Conservation (phyloP, 352 stramenopile species). For the Pythium oligandrum region DNA sequence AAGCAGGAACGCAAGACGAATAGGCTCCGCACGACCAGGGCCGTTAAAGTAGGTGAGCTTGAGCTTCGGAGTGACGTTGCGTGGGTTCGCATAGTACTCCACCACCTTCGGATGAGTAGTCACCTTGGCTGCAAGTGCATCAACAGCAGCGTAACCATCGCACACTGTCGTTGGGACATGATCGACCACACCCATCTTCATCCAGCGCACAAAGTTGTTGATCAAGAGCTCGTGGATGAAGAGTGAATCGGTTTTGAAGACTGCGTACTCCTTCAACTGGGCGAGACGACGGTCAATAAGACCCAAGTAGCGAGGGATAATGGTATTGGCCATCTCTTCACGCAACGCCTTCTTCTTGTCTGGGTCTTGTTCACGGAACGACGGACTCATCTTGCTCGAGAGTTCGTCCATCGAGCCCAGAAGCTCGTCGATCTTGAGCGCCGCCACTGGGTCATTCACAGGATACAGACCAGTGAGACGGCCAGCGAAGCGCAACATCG, state of each 20-base stretch:
- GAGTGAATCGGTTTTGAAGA: conserved; percentile 13
- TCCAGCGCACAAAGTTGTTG: conserved; percentile 19
- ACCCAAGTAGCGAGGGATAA: conserved; percentile 21
- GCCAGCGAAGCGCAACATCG: conserved; percentile 31
- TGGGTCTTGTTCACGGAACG: no score
- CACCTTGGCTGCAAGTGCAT: conserved; percentile 16
- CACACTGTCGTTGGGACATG: conserved; percentile 23
- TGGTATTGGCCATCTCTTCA: conserved; percentile 20
- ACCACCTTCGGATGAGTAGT: conserved; percentile 23
- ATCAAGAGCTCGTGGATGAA: conserved; percentile 30
- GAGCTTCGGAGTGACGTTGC: no score
- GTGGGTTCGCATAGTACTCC: conserved; percentile 26
- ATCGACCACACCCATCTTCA: no score
- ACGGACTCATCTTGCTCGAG: conserved; percentile 16
- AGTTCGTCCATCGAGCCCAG: conserved; percentile 25
- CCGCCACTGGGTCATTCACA: conserved; percentile 21
- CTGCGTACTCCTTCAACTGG: conserved; percentile 20
- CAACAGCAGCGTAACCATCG: conserved; percentile 16
- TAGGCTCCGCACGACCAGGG: conserved; percentile 38
- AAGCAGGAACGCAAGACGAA: conserved; percentile 49
- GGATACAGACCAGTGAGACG: conserved; percentile 32
- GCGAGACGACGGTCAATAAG: conserved; percentile 25
- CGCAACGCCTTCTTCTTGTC: no score
- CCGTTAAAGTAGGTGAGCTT: conserved; percentile 32
- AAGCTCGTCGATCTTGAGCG: conserved; percentile 32